Evolutionary conservation across 2,329 filamentous ascomycete species (phyloP).

Genomic region (Colletotrichum cereale): DNA sequence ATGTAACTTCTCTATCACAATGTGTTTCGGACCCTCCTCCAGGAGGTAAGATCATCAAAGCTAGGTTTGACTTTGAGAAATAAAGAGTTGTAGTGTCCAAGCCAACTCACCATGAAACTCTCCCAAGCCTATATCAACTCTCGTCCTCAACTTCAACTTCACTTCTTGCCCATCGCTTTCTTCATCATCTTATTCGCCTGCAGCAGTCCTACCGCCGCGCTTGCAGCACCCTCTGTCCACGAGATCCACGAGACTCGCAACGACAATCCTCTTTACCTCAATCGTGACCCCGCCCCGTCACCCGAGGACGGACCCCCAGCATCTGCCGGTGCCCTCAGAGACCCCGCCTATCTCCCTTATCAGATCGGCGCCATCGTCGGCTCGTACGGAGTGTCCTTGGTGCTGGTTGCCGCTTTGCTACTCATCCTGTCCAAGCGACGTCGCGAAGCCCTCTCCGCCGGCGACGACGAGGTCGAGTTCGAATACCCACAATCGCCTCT

Average conservation of each 20-base stretch:
- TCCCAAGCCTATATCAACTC: conserved; percentile 48
- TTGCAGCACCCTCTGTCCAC: conserved; percentile 46
- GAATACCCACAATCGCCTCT: conserved; percentile 44
- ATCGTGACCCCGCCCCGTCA: conserved; percentile 68
- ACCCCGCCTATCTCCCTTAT: conserved; percentile 74
- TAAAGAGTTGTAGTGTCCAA: conserved; percentile 46
- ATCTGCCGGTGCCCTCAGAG: conserved; percentile 67
- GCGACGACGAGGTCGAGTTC: conserved; percentile 65
- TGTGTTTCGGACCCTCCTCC: conserved; percentile 64
- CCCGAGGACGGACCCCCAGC: conserved; percentile 71
- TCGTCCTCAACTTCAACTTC: conserved; percentile 43
- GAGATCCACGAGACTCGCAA: conserved; percentile 42
- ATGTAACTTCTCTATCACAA: conserved; percentile 61
- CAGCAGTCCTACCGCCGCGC: conserved; percentile 46
- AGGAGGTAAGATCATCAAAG: conserved; percentile 57
- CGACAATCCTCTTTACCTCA: conserved; percentile 59
- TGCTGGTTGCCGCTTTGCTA: conserved; percentile 77
- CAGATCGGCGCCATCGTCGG: conserved; percentile 88
- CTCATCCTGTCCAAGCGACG: conserved; percentile 70
- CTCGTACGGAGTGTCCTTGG: conserved; percentile 82
- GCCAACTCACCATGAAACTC: conserved; percentile 59
- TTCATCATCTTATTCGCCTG: conserved; percentile 45
- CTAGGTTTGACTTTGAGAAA: conserved; percentile 46
- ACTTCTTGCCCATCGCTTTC: conserved; percentile 39
- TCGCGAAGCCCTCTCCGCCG: conserved; percentile 64